Base-by-base conservation (phyloP, 1,139 yeast genomes). In the Zygosaccharomyces sapae region DNA sequence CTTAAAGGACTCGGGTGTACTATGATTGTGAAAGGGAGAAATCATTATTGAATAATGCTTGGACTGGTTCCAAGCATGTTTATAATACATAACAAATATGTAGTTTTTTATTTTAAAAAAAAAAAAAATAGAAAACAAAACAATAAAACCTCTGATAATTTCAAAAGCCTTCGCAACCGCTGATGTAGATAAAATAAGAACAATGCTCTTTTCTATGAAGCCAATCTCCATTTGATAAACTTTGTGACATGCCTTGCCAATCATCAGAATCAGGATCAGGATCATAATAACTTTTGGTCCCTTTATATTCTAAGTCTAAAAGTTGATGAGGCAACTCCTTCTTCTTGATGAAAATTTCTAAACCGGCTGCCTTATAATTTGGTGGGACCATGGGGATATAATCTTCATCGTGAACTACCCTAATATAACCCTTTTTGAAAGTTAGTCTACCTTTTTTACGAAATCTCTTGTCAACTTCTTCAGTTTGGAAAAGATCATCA, bases 1-100 rank as follows among this genome's bases (percentile, higher is more conserved):
- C 24, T 75, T 89, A 55, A 81, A 82, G 66, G 96, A 88, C 61
- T 84, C 94, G 56, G 97, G 97, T 44, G 79, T 89, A 46, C 71
- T 87, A 54, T 80, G 67, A 39, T 56, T 4, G 25, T 6, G 25
- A 22, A 22, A 22, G 5, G 7, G 33, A 10, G 33, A 31, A 31
- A 31, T 13, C 9, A 12, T 4, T 31, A 18, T 69, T 19, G 25
- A 22, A 12, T 41, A 9, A n/a, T 30, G 13, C 41, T 40, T 49
- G 48, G 43, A 33, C 44, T 45, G 49, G 44, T 24, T 44, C 44
- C 48, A 36, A 19, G 41, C 39, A 19, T 34, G 24, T 36, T 29
- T 18, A 19, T 22, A 22, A 18, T 41, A 33, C 20, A 24, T 33
- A 33, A 22, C 8, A 38, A 33, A 19, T 41, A 33, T 33, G 44